Evolutionary conservation across 2,329 filamentous ascomycete species (phyloP).

Genomic region (Elsinoe fawcettii): DNA sequence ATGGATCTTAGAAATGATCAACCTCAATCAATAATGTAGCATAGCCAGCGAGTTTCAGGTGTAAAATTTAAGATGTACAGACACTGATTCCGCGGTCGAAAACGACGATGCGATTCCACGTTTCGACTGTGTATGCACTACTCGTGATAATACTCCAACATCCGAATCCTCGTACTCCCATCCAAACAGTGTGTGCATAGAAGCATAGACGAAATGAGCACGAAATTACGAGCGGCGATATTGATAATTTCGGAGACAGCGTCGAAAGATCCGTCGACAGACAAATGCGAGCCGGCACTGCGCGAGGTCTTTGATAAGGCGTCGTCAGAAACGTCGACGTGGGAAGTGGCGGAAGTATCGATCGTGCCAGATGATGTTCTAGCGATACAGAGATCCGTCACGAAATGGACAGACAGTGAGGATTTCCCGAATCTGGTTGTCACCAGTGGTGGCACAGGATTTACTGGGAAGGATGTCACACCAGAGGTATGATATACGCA

Average conservation of each 20-base stretch:
- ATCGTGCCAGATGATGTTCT: conserved; percentile 73
- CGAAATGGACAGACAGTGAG: conserved; percentile 61
- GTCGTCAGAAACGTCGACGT: conserved; percentile 51
- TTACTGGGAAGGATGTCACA: conserved; percentile 75
- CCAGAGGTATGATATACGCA: conserved; percentile 59
- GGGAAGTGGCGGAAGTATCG: conserved; percentile 59
- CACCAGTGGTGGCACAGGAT: conserved; percentile 89
- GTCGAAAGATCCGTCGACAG: conserved; percentile 66
- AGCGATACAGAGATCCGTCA: conserved; percentile 67
- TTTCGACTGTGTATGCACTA: not conserved
- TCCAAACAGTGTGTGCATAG: too few species aligned
- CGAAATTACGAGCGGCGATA: conserved; percentile 51
- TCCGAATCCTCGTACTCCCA: too few species aligned
- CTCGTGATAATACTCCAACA: too few species aligned
- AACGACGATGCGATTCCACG: not conserved
- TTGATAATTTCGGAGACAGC: conserved; percentile 90
- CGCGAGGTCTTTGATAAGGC: conserved; percentile 52
- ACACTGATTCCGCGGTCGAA: not conserved
- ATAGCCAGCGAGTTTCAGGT: conserved; percentile 15
- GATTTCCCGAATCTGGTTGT: conserved; percentile 66
- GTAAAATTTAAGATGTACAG: conserved; percentile 12
- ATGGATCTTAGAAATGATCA: not conserved
- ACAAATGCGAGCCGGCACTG: conserved; percentile 62
- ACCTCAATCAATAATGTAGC: conserved; percentile 9
- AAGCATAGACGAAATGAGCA: not conserved